Evolutionary conservation across 2,329 filamentous ascomycete species (phyloP).

Genomic region (Spiromastix sp.): DNA sequence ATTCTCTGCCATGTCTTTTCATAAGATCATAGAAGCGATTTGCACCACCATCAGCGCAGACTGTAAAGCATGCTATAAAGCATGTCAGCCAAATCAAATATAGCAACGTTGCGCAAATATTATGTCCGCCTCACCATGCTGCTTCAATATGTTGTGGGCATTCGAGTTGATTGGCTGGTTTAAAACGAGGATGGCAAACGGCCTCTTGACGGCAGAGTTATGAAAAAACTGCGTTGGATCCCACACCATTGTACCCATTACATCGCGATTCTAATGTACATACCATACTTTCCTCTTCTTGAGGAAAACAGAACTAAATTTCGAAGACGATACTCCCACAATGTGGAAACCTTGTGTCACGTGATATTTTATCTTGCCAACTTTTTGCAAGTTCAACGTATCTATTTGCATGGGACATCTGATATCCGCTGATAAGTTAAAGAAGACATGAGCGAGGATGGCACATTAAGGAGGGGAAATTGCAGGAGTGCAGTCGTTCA

Average conservation of each 20-base stretch:
- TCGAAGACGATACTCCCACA: too few species aligned
- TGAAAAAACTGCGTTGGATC: conserved; percentile 32
- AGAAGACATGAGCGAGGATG: too few species aligned
- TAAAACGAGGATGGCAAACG: conserved; percentile 46
- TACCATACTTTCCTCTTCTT: not conserved
- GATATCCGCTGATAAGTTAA: too few species aligned
- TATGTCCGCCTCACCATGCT: conserved; percentile 25
- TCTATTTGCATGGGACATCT: too few species aligned
- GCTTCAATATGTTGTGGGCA: conserved; percentile 27
- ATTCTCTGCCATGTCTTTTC: conserved; percentile 19
- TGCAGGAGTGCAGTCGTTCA: too few species aligned
- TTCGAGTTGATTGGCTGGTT: conserved; percentile 49
- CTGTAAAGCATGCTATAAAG: conserved; percentile 48
- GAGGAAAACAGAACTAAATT: too few species aligned
- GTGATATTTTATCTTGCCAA: too few species aligned
- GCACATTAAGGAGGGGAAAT: too few species aligned
- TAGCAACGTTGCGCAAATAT: not conserved
- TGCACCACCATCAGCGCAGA: conserved; percentile 88
- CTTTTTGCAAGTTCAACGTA: too few species aligned
- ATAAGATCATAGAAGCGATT: conserved; percentile 57
- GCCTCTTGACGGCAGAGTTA: conserved; percentile 15
- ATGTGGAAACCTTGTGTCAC: too few species aligned
- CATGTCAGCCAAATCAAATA: not conserved
- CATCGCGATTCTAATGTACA: not conserved
- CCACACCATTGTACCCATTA: conserved; percentile 14